Conservation (phyloP, 2,329 filamentous ascomycete genomes). For the Xylariaceae sp. region DNA sequence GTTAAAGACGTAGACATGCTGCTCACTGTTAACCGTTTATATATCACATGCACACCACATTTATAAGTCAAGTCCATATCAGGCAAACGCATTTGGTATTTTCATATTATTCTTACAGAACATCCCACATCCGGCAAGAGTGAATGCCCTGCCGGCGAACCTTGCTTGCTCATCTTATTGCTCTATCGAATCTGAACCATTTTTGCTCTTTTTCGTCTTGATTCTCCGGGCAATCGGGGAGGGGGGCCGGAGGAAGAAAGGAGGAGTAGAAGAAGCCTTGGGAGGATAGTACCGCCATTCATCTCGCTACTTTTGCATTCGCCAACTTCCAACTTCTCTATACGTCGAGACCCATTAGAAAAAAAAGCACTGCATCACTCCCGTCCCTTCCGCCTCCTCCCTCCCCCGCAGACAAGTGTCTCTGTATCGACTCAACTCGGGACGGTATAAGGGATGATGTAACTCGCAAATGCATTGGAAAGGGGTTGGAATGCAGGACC, state of each 20-base stretch:
- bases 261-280: neutral
- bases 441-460: constrained; percentile 22
- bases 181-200: constrained; percentile 15
- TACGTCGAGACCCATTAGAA: constrained; percentile 17
- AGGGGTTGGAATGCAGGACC: constrained; percentile 24
- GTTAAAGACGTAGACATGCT: neutral
- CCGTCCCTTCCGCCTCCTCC: neutral
- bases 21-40: neutral
- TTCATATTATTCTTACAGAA: neutral
- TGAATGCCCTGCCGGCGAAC: too few species aligned
- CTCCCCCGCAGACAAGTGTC: constrained; percentile 9
- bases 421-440: constrained; percentile 21
- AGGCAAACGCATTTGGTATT: neutral
- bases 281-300: neutral
- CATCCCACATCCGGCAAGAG: neutral
- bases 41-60: neutral
- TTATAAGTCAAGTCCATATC: neutral
- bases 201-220: constrained; percentile 1
- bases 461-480: constrained; percentile 21
- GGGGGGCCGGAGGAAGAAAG: neutral
- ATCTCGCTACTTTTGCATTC: constrained; percentile 8
- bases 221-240: neutral
- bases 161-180: neutral
- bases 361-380: neutral
- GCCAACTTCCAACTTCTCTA: constrained; percentile 15